Percentiles rank a stretch among this genome's conserved stretches.
Conservation (phyloP, 495 filamentous ascomycete species). For the Bryoglossum gracile region DNA sequence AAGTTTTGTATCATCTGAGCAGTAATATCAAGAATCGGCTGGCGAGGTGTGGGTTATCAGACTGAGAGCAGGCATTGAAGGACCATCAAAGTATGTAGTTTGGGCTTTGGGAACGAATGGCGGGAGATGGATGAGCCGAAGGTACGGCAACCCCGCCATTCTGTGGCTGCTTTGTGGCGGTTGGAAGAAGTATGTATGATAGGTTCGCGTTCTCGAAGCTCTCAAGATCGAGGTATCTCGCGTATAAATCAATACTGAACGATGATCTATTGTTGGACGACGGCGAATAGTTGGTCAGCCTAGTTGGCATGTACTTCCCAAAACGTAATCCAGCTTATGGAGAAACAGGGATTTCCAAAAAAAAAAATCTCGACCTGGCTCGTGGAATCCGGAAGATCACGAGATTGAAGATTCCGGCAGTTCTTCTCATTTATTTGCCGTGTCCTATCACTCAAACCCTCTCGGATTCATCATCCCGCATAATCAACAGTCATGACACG, state of each 20-base stretch:
- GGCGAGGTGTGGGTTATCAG: not conserved
- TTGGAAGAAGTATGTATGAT: not conserved
- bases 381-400: not conserved
- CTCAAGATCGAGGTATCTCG: not conserved
- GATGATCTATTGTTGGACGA: not conserved
- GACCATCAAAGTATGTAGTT: not conserved
- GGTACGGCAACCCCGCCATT: constrained; percentile 4
- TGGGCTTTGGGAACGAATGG: not conserved
- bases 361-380: not conserved
- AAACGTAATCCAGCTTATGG: not conserved
- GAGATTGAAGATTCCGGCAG: not conserved
- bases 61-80: not conserved
- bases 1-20: not conserved
- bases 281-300: not conserved
- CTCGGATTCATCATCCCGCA: not conserved
- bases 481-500: not conserved
- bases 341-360: not conserved
- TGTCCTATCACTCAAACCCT: not conserved
- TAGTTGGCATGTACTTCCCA: not conserved
- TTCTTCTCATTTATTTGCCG: not conserved
- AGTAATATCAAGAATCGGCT: not conserved
- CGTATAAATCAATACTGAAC: not conserved
- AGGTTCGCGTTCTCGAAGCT: not conserved
- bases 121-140: not conserved
- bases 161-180: not conserved